Evolutionary conservation across 495 filamentous ascomycete species (phyloP).

Genomic region (Aspergillus leporis): DNA sequence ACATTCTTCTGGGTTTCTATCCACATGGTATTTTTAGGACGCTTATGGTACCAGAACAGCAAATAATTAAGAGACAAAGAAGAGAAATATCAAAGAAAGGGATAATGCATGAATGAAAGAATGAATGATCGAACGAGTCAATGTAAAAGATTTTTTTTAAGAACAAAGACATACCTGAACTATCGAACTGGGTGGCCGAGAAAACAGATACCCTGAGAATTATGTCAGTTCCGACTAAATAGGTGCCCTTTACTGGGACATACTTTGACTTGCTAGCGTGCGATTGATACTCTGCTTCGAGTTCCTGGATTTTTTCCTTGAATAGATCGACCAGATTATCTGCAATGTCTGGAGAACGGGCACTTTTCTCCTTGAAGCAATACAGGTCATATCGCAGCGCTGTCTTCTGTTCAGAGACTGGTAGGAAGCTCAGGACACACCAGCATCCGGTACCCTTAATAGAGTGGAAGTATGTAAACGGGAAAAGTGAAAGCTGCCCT

Average conservation of each 20-base stretch:
- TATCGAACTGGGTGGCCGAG: neutral
- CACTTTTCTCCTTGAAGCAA: neutral
- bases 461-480: constrained; percentile 18
- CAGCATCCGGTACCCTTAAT: constrained; percentile 17
- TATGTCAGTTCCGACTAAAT: neutral
- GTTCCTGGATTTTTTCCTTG: neutral
- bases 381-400: constrained; percentile 26
- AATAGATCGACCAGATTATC: neutral
- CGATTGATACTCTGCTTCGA: constrained; percentile 18
- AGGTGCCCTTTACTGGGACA: neutral
- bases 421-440: constrained; percentile 21
- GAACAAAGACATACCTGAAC: neutral
- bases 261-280: neutral
- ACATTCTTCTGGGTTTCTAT: constrained; percentile 16
- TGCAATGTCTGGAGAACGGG: neutral
- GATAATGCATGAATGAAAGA: no score
- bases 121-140: no score
- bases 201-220: neutral
- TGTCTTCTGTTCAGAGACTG: constrained; percentile 20
- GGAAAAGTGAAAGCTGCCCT: constrained; percentile 15
- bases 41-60: neutral
- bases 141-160: no score
- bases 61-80: neutral
- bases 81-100: neutral
- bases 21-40: neutral